Percentiles rank a stretch among this genome's conserved stretches.
These are phyloP conservation scores for Davidsoniella neocaledoniae DNA, from an alignment of 2,329 filamentous ascomycete genomes.

Conservation along the genomic window DNA sequence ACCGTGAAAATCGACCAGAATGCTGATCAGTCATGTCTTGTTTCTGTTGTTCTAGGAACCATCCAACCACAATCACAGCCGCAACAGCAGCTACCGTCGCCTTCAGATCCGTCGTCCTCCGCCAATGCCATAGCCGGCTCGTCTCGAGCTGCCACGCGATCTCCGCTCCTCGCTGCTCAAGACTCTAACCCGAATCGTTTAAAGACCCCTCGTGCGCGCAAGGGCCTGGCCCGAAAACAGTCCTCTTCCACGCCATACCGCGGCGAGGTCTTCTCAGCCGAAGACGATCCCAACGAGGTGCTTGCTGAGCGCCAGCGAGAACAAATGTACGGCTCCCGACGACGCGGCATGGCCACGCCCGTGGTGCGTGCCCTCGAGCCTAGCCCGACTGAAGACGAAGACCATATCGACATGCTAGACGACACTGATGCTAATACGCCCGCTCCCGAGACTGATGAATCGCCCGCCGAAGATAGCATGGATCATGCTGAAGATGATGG, in stretches of 20 bases:
- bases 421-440: slow-evolving; percentile 15
- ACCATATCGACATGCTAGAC: slow-evolving; percentile 14
- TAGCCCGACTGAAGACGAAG: slow-evolving; percentile 26
- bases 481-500: slow-evolving; percentile 50
- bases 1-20: not conserved
- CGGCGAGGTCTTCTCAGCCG: slow-evolving; percentile 76
- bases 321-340: slow-evolving; percentile 19
- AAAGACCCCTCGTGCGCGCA: slow-evolving; percentile 36
- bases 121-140: slow-evolving; percentile 25
- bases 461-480: slow-evolving; percentile 24
- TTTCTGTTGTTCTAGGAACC: slow-evolving; percentile 18
- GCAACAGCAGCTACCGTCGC: no score
- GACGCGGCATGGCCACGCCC: slow-evolving; percentile 18
- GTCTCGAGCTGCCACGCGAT: slow-evolving; percentile 24
- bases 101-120: slow-evolving; percentile 4
- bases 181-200: slow-evolving; percentile 34
- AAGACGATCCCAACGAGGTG: slow-evolving; percentile 72
- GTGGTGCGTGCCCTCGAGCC: slow-evolving; percentile 18
- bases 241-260: slow-evolving; percentile 62
- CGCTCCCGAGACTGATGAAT: slow-evolving; percentile 16
- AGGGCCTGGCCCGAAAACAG: slow-evolving; percentile 47
- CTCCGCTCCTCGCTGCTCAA: slow-evolving; percentile 30
- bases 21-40: slow-evolving; percentile 2
- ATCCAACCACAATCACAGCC: slow-evolving; percentile 19
- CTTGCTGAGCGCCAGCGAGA: slow-evolving; percentile 44